Percentiles rank a stretch among this genome's conserved stretches.
Conservation (phyloP, 192 early-diverging fungal species). For the Chytriomyces sp. region DNA sequence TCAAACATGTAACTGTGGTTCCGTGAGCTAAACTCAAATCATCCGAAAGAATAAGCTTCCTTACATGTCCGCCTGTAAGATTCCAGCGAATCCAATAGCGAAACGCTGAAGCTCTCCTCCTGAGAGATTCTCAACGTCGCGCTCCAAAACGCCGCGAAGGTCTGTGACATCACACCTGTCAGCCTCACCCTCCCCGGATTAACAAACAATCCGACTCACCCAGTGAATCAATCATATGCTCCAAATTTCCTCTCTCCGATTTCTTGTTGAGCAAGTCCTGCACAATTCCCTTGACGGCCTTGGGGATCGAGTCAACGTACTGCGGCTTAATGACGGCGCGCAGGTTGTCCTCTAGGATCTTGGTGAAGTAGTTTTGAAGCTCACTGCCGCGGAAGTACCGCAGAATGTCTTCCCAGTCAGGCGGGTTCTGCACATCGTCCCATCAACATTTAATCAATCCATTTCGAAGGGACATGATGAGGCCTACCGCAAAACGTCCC, state of each 20-base stretch:
- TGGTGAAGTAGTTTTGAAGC: constrained; percentile 98
- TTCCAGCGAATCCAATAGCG: constrained; percentile 83
- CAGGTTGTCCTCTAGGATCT: constrained; percentile 94
- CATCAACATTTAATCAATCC: too few species aligned
- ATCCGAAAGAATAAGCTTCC: too few species aligned
- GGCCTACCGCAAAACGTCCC: constrained; percentile 69
- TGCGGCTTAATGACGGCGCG: constrained; percentile 95
- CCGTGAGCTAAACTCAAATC: too few species aligned
- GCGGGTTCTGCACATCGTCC: constrained; percentile 65
- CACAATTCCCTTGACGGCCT: constrained; percentile 79
- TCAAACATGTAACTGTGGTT: constrained; percentile 89
- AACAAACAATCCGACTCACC: constrained; percentile 52
- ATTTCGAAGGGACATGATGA: too few species aligned
- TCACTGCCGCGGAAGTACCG: constrained; percentile 96
- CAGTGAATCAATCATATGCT: constrained; percentile 70
- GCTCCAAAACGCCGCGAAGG: constrained; percentile 78
- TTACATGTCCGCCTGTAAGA: constrained; percentile 86
- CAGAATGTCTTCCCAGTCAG: constrained; percentile 95
- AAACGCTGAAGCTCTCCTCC: constrained; percentile 83
- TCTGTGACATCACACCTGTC: constrained; percentile 50
- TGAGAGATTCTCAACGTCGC: constrained; percentile 43
- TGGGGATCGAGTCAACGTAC: constrained; percentile 89
- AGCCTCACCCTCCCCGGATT: too few species aligned
- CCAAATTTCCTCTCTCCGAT: constrained; percentile 71
- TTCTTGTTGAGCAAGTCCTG: constrained; percentile 71